These are phyloP conservation scores for Scheffersomyces lignosus DNA, from an alignment of 805 yeast species.

Conservation along the genomic window DNA sequence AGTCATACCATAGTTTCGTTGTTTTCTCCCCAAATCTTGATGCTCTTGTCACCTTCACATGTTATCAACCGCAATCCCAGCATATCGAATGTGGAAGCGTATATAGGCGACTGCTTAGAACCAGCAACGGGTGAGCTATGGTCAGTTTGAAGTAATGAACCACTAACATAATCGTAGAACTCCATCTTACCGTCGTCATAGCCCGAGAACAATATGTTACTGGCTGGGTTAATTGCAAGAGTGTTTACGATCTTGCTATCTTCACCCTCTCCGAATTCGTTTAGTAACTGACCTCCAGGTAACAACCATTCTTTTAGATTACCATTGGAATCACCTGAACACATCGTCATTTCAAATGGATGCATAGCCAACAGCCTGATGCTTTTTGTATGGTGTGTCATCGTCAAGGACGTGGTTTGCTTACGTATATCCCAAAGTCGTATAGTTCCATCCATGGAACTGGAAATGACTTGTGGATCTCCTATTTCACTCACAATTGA, in stretches of 20 bases:
- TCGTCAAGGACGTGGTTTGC: slow-evolving; percentile 64
- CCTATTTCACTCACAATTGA: slow-evolving; percentile 64
- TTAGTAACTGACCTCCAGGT: slow-evolving; percentile 69
- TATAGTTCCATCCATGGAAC: slow-evolving; percentile 83
- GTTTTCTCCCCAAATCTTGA: slow-evolving; percentile 68
- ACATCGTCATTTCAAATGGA: slow-evolving; percentile 70
- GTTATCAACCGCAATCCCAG: slow-evolving; percentile 81
- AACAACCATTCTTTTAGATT: slow-evolving; percentile 75
- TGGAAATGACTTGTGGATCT: slow-evolving; percentile 84
- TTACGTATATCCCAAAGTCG: slow-evolving; percentile 89
- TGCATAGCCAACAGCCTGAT: slow-evolving; percentile 72
- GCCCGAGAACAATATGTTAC: slow-evolving; percentile 70
- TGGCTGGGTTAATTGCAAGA: slow-evolving; percentile 60
- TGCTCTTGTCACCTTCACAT: slow-evolving; percentile 87
- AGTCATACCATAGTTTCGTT: neutral
- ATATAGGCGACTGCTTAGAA: slow-evolving; percentile 64
- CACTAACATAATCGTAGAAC: slow-evolving; percentile 76
- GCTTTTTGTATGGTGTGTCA: slow-evolving; percentile 84
- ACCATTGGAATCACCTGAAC: slow-evolving; percentile 79
- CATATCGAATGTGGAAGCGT: slow-evolving; percentile 71
- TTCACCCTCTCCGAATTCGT: slow-evolving; percentile 54
- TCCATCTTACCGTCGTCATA: slow-evolving; percentile 79
- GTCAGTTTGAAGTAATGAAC: slow-evolving; percentile 57
- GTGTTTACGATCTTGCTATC: slow-evolving; percentile 62
- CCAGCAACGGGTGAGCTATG: slow-evolving; percentile 66